A percentile compares a stretch with the other conserved stretches of the same genome.
Conservation (phyloP, 1,284 basidiomycete genomes). For the Malassezia nana region DNA sequence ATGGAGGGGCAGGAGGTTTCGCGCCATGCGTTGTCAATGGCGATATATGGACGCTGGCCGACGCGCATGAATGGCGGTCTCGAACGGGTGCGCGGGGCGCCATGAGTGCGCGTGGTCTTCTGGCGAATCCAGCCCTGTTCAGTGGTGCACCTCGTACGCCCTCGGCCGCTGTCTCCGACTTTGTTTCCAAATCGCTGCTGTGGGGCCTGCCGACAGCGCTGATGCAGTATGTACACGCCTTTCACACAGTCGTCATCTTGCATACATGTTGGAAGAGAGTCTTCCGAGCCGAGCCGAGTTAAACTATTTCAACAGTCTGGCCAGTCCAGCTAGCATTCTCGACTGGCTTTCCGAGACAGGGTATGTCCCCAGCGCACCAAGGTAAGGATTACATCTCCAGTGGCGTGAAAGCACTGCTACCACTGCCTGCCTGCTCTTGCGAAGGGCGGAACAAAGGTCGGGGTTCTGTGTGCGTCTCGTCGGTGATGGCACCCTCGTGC, state of each 20-base stretch:
- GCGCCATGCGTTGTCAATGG: conserved; percentile 57
- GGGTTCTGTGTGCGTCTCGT: conserved; percentile 9
- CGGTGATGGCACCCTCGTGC: neutral
- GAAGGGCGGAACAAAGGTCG: conserved; percentile 3
- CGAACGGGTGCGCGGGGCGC: conserved; percentile 54
- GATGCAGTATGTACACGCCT: conserved; percentile 46
- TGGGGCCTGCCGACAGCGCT: conserved; percentile 54
- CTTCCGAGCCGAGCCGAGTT: conserved; percentile 51
- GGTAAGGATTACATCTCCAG: neutral
- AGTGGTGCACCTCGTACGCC: conserved; percentile 54
- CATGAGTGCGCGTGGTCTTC: conserved; percentile 57
- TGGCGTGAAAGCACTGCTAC: conserved; percentile 11
- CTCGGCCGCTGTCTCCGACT: conserved; percentile 51
- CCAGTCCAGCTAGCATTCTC: conserved; percentile 51
- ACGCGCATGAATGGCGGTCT: conserved; percentile 51
- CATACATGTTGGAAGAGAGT: conserved; percentile 56
- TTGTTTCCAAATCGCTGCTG: conserved; percentile 51
- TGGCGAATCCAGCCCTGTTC: conserved; percentile 58
- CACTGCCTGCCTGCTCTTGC: neutral
- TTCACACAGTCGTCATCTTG: conserved; percentile 50
- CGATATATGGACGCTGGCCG: conserved; percentile 54
- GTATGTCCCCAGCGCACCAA: conserved; percentile 1
- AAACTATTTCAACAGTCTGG: conserved; percentile 53
- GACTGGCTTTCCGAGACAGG: conserved; percentile 52
- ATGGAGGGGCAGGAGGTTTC: conserved; percentile 48